phyloP scores from a whole-genome alignment of 2,329 filamentous ascomycete genomes.

The Emmonsiellopsis sp. region DNA sequence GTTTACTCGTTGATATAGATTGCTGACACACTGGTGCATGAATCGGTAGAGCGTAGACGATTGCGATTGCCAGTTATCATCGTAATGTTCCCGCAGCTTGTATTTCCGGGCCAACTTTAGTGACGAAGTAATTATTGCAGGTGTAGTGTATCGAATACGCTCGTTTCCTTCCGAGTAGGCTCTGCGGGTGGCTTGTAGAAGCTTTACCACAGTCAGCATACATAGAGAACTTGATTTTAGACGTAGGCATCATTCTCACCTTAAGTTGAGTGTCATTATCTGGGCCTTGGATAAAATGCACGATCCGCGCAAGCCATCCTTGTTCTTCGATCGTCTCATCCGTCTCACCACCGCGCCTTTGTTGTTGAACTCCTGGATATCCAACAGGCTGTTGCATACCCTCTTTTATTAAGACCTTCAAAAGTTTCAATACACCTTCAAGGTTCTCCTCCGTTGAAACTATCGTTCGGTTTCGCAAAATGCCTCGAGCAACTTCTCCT shows the following conservation, averaged over 20 bases:
- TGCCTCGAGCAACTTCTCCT: conserved; percentile 70
- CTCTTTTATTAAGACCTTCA: conserved; percentile 89
- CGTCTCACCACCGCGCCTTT: conserved; percentile 72
- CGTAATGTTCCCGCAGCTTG: conserved; percentile 83
- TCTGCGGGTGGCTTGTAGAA: conserved; percentile 79
- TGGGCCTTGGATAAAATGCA: conserved; percentile 74
- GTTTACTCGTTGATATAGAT: conserved; percentile 78
- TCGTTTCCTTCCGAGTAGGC: conserved; percentile 89
- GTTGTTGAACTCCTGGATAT: conserved; percentile 67
- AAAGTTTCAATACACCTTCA: conserved; percentile 77
- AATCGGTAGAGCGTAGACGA: conserved; percentile 88
- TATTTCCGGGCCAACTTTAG: conserved; percentile 82
- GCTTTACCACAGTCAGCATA: conserved; percentile 30
- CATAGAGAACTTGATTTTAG: neutral
- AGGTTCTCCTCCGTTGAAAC: conserved; percentile 72
- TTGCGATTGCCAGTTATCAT: conserved; percentile 63
- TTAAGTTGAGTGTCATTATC: conserved; percentile 93
- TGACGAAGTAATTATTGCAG: conserved; percentile 79
- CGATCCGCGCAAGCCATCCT: conserved; percentile 86
- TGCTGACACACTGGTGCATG: conserved; percentile 78
- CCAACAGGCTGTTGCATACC: conserved; percentile 74
- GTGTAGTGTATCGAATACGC: conserved; percentile 89
- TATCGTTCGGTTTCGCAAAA: conserved; percentile 73
- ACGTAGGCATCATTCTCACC: conserved; percentile 24
- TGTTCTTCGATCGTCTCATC: conserved; percentile 98